A percentile compares a stretch with the other conserved stretches of the same genome.
Evolutionary conservation across 805 yeast genomes (phyloP).

Genomic region (Kockiozyma suomiensis): DNA sequence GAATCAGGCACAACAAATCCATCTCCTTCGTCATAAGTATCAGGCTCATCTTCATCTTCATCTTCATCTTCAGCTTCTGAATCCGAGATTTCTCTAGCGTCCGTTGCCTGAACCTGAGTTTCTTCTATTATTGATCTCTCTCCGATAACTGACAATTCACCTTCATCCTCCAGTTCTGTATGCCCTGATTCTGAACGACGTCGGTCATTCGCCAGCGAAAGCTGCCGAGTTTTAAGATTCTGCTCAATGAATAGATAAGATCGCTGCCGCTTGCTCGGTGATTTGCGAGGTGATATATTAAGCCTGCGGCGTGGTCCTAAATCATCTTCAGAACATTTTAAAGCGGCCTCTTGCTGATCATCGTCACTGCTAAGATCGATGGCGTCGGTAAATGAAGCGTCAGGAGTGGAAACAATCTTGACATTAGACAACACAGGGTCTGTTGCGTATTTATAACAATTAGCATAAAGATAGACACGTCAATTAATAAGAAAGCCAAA

Average conservation of each 20-base stretch:
- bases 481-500: neutral
- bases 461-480: no score
- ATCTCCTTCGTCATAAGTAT: constrained; percentile 8
- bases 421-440: constrained; percentile 7
- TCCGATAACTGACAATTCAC: neutral
- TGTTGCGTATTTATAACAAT: neutral
- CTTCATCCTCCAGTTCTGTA: neutral
- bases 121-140: neutral
- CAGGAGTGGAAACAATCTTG: neutral
- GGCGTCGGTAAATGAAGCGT: constrained; percentile 13
- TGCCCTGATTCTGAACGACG: neutral
- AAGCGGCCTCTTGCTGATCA: neutral
- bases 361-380: constrained; percentile 30
- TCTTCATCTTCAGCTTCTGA: constrained; percentile 10
- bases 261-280: constrained; percentile 27
- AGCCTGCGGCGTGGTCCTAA: neutral
- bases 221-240: neutral
- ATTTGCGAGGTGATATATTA: constrained; percentile 23
- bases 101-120: constrained; percentile 4
- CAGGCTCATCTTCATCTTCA: neutral
- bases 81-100: constrained; percentile 2
- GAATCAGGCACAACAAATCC: constrained; percentile 10
- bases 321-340: neutral
- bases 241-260: neutral
- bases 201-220: neutral